Evolutionary conservation across 768 basidiomycete genomes (phyloP), one percentile per base, ranked within the genome.

Genomic region (Sarcodon aspratus): DNA sequence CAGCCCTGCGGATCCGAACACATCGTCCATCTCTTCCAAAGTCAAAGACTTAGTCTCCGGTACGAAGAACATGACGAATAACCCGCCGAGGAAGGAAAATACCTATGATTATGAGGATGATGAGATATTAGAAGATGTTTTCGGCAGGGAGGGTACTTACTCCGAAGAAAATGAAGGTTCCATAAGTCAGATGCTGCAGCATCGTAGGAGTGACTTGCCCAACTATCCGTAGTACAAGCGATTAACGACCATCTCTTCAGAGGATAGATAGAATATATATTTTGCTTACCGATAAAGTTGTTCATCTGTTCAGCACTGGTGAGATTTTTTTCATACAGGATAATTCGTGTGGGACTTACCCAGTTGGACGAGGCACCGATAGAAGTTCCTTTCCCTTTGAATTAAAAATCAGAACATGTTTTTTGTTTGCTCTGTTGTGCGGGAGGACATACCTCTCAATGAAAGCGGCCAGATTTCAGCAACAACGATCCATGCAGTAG

Each of bases 111-210:
- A 13, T 3, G 48, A 33, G 11, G 38, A 7, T n/a, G 47, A 47
- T 43, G 34, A 44, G 50, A 36, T 43, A 36, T 11, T 8, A 8
- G 18, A 48, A 9, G 17, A 32, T 32, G 49, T 37, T 21, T 33
- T 33, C 40, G 40, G 18, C 2, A 36, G 21, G 17, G 33, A 27
- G 38, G 36, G 13, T 8, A 61, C 74, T 49, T 57, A 80, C 78
- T 40, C 83, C 83, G 60, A 86, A 87, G 68, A 86, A 82, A 38
- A 89, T 70, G 58, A 87, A 87, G 1, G 85, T 86, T 9, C 81
- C 82, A 59, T 76, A 86, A 17, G 73, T 66, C 34, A 85, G 68
- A 46, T 80, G 69, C n/a, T 64, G 55, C 50, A 82, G 63, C 84
- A 86, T 86, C 1, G 78, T 72, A 3, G 85, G 85, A 6, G 85